phyloP scores from a whole-genome alignment of 2,329 filamentous ascomycete genomes.

The Colletotrichum lindemuthianum region DNA sequence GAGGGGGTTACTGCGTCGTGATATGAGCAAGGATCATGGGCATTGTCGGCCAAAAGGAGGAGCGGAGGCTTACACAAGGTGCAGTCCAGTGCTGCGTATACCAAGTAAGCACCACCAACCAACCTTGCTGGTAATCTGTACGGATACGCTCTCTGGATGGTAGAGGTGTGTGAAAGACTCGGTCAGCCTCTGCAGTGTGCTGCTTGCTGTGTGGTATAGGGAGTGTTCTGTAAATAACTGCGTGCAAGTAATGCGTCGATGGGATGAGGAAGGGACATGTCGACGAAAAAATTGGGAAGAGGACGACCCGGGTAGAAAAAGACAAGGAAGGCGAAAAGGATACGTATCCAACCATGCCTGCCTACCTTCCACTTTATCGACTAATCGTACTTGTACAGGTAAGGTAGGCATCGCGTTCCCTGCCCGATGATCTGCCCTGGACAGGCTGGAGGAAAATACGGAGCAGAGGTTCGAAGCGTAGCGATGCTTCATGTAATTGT shows the following conservation, averaged over 20 bases:
- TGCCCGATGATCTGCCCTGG: not conserved
- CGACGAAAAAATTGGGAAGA: not conserved
- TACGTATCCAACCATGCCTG: slow-evolving; percentile 12
- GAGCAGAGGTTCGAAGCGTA: no score
- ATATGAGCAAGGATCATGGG: slow-evolving; percentile 22
- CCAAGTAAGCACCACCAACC: no score
- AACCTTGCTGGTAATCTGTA: no score
- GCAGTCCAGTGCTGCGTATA: not conserved
- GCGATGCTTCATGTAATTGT: not conserved
- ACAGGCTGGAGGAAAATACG: no score
- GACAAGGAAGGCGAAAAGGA: slow-evolving; percentile 15
- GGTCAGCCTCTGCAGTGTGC: slow-evolving; percentile 9
- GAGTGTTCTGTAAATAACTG: no score
- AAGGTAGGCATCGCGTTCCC: not conserved
- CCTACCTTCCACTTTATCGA: no score
- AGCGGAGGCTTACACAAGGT: slow-evolving; percentile 9
- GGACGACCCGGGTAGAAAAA: slow-evolving; percentile 23
- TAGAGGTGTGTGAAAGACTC: not conserved
- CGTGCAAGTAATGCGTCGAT: not conserved
- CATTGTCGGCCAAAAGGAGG: slow-evolving; percentile 1
- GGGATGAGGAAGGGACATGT: not conserved
- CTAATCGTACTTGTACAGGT: no score
- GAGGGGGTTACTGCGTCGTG: not conserved
- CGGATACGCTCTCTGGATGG: no score
- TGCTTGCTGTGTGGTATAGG: slow-evolving; percentile 1